These are phyloP conservation scores for Cinnamomum chago DNA, from an alignment of 164 flowering plant genomes.

Conservation along the genomic window DNA sequence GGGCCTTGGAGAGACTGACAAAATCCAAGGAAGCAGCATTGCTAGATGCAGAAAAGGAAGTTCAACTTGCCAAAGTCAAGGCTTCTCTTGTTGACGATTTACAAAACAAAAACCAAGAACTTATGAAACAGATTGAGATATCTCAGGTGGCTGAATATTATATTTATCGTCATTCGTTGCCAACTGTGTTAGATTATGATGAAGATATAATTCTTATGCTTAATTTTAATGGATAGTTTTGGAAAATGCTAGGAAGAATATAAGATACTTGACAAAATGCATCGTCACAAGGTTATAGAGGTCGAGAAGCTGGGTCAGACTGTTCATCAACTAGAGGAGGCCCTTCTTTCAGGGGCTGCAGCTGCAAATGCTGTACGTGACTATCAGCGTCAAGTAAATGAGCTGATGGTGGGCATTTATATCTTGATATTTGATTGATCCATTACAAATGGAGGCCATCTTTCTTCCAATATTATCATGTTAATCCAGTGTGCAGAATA, in stretches of 20 bases:
- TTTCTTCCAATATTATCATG: not conserved
- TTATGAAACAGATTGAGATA: slow-evolving; percentile 26
- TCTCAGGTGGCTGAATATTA: slow-evolving; percentile 11
- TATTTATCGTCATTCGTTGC: not conserved
- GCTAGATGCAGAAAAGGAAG: slow-evolving; percentile 18
- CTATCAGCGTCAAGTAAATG: slow-evolving; percentile 11
- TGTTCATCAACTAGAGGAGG: slow-evolving; percentile 17
- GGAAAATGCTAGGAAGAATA: slow-evolving; percentile 14
- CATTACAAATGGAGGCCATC: not conserved
- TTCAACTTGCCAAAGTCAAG: slow-evolving; percentile 17
- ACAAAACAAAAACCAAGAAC: slow-evolving; percentile 25
- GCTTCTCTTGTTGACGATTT: slow-evolving; percentile 24
- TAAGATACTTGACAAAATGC: slow-evolving; percentile 13
- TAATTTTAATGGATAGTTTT: not conserved
- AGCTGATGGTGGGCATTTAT: slow-evolving; percentile 8
- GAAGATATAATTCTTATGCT: not conserved
- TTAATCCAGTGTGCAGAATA: not conserved
- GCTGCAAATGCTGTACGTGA: slow-evolving; percentile 20
- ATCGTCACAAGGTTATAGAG: slow-evolving; percentile 13
- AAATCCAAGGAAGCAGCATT: slow-evolving; percentile 20
- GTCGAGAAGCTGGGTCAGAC: slow-evolving; percentile 14
- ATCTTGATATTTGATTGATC: not conserved
- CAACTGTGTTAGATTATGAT: not conserved
- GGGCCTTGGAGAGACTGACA: slow-evolving; percentile 10
- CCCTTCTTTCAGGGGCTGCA: slow-evolving; percentile 23